Base-by-base conservation (phyloP, 495 filamentous ascomycete genomes). In the Aspergillus nidulans region DNA sequence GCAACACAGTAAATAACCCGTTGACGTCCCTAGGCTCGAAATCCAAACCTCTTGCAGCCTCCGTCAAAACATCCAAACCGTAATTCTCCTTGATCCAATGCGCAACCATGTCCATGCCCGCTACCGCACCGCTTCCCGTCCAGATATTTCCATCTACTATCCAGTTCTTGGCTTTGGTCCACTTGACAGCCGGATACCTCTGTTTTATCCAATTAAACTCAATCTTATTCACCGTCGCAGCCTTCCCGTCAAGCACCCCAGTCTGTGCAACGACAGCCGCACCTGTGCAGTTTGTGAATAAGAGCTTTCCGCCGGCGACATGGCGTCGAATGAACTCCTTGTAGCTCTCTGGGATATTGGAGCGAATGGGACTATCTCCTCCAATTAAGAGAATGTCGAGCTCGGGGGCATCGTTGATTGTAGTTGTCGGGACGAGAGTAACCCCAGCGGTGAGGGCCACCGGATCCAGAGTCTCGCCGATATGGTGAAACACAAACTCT, bases 51-150 rank as follows among this genome's bases (percentile, higher is more conserved):
- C 42, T 23, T 15, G 30, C 19, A 1, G 38, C 50, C 25, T 42
- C n/a, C 4, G 9, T n/a, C 5, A 53, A 39, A 1, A 53, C 39
- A 5, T 53, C 50, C 25, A 53, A 15, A 16, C 50, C 50, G 19
- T 20, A 53, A n/a, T 15, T 43, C 39, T 44, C 50, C 24, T 53
- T 53, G 6, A 53, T 12, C 50, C 50, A 53, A 34, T 53, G 50
- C 38, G 50, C 38, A 21, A 53, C n/a, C 50, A 53, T 53, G 34
- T 53, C 50, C 50, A 53, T 53, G 8, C 50, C 50, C 15, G 50
- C 50, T 5, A 53, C 50, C 39, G 50, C 50, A 4, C 50, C 50
- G 10, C 50, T 53, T 1, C 50, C 50, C 16, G 50, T 53, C 50
- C 50, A 53, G 50, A 53, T 53, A 32, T 53, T 53, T 40, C 39